Evolutionary conservation across 345 rosid species (phyloP).

Genomic region (Crucihimalaya himalaica): DNA sequence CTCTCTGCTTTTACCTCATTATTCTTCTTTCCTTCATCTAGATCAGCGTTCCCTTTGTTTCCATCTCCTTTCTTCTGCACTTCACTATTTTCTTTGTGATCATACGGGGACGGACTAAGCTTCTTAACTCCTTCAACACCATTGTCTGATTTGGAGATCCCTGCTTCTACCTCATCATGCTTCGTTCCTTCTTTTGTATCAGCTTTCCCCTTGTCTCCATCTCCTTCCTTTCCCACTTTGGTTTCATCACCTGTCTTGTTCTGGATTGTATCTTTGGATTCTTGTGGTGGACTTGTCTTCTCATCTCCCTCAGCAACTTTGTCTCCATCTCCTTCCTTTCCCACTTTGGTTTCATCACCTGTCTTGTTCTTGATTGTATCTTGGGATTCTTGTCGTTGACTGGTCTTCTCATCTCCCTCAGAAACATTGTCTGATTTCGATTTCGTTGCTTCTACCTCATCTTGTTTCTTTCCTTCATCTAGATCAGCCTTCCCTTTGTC

Average conservation of each 20-base stretch:
- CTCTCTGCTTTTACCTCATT: constrained; percentile 14
- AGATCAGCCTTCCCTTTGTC: not conserved
- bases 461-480: not conserved
- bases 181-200: constrained; percentile 4
- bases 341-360: not conserved
- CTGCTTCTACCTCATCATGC: not conserved
- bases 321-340: not conserved
- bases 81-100: not conserved
- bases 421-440: not conserved
- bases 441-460: not conserved
- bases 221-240: not conserved
- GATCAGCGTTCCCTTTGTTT: constrained; percentile 1
- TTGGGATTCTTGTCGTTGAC: not conserved
- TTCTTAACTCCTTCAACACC: not conserved
- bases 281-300: not conserved
- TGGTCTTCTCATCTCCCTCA: constrained; percentile 8
- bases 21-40: constrained; percentile 14
- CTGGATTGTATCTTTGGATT: not conserved
- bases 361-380: not conserved
- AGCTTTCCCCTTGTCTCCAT: not conserved
- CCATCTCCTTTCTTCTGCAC: constrained; percentile 19
- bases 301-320: constrained; percentile 3
- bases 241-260: not conserved
- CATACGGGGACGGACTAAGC: not conserved
- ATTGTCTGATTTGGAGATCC: not conserved